A percentile compares a stretch with the other conserved stretches of the same genome.
Conservation (phyloP, 371 early-diverging fungal species). For the Mucor racemosus region DNA sequence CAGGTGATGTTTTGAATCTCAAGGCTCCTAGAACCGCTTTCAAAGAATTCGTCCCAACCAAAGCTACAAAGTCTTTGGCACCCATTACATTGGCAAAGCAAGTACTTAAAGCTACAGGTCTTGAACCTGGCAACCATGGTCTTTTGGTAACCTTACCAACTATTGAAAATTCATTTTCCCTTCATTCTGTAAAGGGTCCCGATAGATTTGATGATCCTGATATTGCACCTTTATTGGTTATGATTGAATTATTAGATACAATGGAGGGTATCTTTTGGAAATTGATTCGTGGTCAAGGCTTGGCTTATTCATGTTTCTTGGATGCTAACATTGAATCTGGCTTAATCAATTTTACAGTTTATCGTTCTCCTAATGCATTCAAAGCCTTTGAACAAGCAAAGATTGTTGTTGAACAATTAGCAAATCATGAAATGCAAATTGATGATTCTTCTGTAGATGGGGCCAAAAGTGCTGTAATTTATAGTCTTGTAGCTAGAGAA, state of each 20-base stretch:
- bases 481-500: constrained; percentile 61
- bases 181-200: constrained; percentile 56
- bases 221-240: constrained; percentile 62
- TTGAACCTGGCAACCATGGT: constrained; percentile 57
- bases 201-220: constrained; percentile 60
- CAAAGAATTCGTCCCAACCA: constrained; percentile 38
- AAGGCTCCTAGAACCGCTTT: constrained; percentile 53
- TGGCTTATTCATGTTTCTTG: constrained; percentile 66
- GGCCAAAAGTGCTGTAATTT: constrained; percentile 71
- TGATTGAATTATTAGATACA: constrained; percentile 64
- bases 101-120: constrained; percentile 56
- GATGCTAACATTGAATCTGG: constrained; percentile 57
- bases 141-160: constrained; percentile 62
- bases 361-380: constrained; percentile 62
- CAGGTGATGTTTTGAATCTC: constrained; percentile 61
- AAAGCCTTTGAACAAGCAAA: constrained; percentile 66
- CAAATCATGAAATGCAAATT: constrained; percentile 53
- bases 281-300: constrained; percentile 69
- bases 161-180: constrained; percentile 66
- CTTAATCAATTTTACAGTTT: constrained; percentile 60
- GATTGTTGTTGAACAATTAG: constrained; percentile 58
- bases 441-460: constrained; percentile 62
- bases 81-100: constrained; percentile 59
- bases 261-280: constrained; percentile 75
- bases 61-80: constrained; percentile 16